Evolutionary conservation across 345 rosid species (phyloP), one percentile per base, ranked within the genome.

Genomic region (Turnera subulata): DNA sequence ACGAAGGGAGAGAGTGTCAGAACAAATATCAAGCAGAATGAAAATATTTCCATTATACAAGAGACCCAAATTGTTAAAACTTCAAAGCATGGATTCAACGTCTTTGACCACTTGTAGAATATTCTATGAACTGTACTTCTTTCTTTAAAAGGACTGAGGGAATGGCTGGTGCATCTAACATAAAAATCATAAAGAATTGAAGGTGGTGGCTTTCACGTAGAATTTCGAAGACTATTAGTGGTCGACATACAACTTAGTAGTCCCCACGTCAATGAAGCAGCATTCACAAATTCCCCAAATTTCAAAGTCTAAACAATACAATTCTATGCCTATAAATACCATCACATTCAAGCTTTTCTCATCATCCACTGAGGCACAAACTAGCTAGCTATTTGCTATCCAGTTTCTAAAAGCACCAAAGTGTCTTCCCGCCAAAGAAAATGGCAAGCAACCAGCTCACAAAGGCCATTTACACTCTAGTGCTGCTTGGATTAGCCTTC

Each of bases 251-350:
- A 61, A 46, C 55, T 61, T 58, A 61, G 74, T 70, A n/a, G n/a
- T n/a, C n/a, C 40, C 46, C 87, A 76, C 78, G 84, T 64, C 53
- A 47, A 42, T 55, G 53, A 24, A 55, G 55, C 53, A 55, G 55
- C 53, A 14, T 2, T 22, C 43, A 29, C 46, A 67, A 58, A 18
- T 64, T 50, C 22, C 5, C 22, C 5, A 9, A 42, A 4, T 15
- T 16, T 15, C 17, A 13, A 6, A 16, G 2, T 7, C 2, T 8
- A 16, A 15, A 5, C 7, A 19, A 11, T 2, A 24, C 14, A 25
- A n/a, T 14, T 4, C 11, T 8, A 17, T 10, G 19, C 42, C 5
- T 46, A 77, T 67, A 72, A 29, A 45, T 59, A 39, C 51, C 45
- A n/a, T 12, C 21, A 49, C 8, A 40, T 33, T 16, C 26, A 33